Evolutionary conservation across 2,329 filamentous ascomycete species (phyloP).

Genomic region (Arthrobotrys entomopaga): DNA sequence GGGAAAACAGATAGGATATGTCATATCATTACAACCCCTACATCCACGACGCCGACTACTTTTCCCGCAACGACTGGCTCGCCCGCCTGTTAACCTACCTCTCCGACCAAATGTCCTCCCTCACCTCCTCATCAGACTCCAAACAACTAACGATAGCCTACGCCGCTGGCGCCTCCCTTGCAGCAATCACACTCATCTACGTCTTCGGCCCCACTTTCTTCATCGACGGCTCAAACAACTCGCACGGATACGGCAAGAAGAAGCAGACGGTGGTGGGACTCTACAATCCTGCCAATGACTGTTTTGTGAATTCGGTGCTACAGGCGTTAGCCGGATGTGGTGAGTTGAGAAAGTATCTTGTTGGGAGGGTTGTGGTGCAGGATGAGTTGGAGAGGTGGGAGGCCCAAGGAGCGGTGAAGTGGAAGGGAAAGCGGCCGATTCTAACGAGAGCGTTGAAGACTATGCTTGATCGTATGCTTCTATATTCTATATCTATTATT

Average conservation of each 20-base stretch:
- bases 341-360: slow-evolving; percentile 89
- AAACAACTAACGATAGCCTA: slow-evolving; percentile 87
- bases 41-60: slow-evolving; percentile 32
- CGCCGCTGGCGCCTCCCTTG: slow-evolving; percentile 92
- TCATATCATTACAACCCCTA: slow-evolving; percentile 54
- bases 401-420: slow-evolving; percentile 17
- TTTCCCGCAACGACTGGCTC: slow-evolving; percentile 38
- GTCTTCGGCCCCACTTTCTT: slow-evolving; percentile 98
- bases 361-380: slow-evolving; percentile 78
- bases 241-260: slow-evolving; percentile 41
- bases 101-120: slow-evolving; percentile 19
- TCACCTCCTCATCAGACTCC: slow-evolving; percentile 61
- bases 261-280: slow-evolving; percentile 91
- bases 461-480: slow-evolving; percentile 73
- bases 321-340: slow-evolving; percentile 91
- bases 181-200: slow-evolving; percentile 93
- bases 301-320: slow-evolving; percentile 88
- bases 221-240: slow-evolving; percentile 64
- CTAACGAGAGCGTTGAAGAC: slow-evolving; percentile 90
- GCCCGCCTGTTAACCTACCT: slow-evolving; percentile 34
- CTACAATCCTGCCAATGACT: slow-evolving; percentile 90
- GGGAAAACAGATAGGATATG: slow-evolving; percentile 16
- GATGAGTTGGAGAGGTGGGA: slow-evolving; percentile 34
- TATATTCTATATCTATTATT: not conserved
- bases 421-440: slow-evolving; percentile 67